Evolutionary conservation across 2,329 filamentous ascomycete genomes (phyloP), one percentile per base, ranked within the genome.

Genomic region (Phialemoniopsis sp.): DNA sequence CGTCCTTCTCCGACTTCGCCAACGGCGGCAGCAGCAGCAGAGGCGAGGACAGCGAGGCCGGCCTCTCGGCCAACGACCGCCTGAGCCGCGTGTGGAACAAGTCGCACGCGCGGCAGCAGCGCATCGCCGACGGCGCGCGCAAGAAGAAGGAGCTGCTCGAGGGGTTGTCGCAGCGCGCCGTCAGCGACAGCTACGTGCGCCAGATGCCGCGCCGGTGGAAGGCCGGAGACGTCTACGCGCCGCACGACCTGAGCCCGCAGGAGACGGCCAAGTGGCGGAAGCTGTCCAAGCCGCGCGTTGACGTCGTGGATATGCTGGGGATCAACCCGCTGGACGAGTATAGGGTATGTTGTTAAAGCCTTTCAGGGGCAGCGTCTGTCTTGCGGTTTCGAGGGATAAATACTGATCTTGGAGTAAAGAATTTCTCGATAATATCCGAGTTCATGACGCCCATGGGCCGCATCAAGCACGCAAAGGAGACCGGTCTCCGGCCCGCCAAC

Each of bases 351-450:
- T 26, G 21, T 10, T 26, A 6, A n/a, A n/a, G n/a, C n/a, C n/a
- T n/a, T n/a, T n/a, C n/a, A n/a, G n/a, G n/a, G n/a, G n/a, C n/a
- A n/a, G n/a, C n/a, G n/a, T n/a, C n/a, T n/a, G n/a, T n/a, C n/a
- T n/a, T n/a, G n/a, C n/a, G n/a, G n/a, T n/a, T n/a, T n/a, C n/a
- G n/a, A n/a, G n/a, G n/a, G n/a, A n/a, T n/a, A n/a, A n/a, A n/a
- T n/a, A n/a, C n/a, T n/a, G n/a, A n/a, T n/a, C n/a, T 30, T 44
- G n/a, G 30, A 30, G 40, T 19, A 34, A 54, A 95, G 89, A 98
- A 98, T 66, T 95, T 95, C 61, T 80, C 87, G 29, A 79, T 98
- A 45, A 85, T 97, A 64, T 86, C 86, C 26, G 89, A 96, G 60
- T 96, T 86, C 61, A 85, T 93, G 55, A 89, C 87, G 1, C 66